Conservation (phyloP, 2,329 filamentous ascomycete species). For the Cyclaneusma minus region DNA sequence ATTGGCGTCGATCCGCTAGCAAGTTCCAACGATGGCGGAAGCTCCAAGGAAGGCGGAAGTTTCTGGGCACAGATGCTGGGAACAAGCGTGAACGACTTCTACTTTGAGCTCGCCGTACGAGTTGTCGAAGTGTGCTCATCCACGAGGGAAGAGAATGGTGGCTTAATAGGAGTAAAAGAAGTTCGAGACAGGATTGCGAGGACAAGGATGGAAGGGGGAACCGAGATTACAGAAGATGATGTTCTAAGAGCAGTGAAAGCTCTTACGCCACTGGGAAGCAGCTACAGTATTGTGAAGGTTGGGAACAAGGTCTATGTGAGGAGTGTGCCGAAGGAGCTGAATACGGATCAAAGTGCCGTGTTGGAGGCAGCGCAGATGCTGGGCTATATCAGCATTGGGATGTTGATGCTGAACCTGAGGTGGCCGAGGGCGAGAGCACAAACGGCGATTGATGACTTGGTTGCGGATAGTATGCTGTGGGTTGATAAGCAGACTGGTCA, state of each 20-base stretch:
- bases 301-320: slow-evolving; percentile 78
- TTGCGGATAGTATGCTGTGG: slow-evolving; percentile 86
- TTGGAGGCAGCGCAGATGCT: slow-evolving; percentile 82
- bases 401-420: slow-evolving; percentile 71
- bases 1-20: slow-evolving; percentile 93
- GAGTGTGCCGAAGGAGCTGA: slow-evolving; percentile 87
- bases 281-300: slow-evolving; percentile 72
- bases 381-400: slow-evolving; percentile 78
- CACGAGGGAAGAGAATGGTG: slow-evolving; percentile 81
- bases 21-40: slow-evolving; percentile 37
- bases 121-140: slow-evolving; percentile 85
- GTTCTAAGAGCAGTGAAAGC: slow-evolving; percentile 79
- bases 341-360: slow-evolving; percentile 83
- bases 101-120: slow-evolving; percentile 91
- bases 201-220: slow-evolving; percentile 57
- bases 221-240: slow-evolving; percentile 80
- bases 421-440: slow-evolving; percentile 78
- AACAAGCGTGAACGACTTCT: slow-evolving; percentile 90
- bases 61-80: slow-evolving; percentile 91
- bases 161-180: slow-evolving; percentile 72
- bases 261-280: slow-evolving; percentile 72
- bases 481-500: slow-evolving; percentile 63
- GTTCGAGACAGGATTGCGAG: slow-evolving; percentile 61
- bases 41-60: slow-evolving; percentile 35
- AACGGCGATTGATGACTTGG: slow-evolving; percentile 79